Evolutionary conservation across 75 land plant species (phyloP), one percentile per base, ranked within the genome.

Genomic region (Ceratopteris richardii): DNA sequence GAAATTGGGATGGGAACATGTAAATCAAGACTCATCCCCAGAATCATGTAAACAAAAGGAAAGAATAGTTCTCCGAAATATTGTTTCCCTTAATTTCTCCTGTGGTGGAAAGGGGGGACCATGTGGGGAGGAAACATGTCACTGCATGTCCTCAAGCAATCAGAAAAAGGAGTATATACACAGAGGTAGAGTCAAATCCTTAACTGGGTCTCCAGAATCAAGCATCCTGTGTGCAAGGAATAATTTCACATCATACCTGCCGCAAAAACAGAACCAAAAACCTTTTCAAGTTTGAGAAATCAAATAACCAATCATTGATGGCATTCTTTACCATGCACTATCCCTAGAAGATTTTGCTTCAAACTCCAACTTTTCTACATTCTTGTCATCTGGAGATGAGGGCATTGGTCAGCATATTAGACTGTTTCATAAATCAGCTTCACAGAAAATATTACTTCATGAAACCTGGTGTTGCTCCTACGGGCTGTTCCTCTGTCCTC

Each of bases 261-360:
- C 55, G 50, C 21, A 20, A 25, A 28, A 52, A 18, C 54, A 52
- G 25, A 23, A 26, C 25, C 6, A 22, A 19, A 4, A 19, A 12
- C 24, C 28, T 23, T 52, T 2, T 22, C 18, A 26, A 52, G n/a
- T n/a, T n/a, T n/a, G n/a, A 4, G 14, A 18, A 52, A 3, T 14
- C 24, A 23, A 52, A 18, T 23, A 52, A 3, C 25, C 25, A 52
- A 52, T 22, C 27, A 52, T 23, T 9, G 51, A 48, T 17, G 18
- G 18, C 29, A 52, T 24, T 14, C 54, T 5, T 52, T 69, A 91
- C 97, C 97, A 91, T 51, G 97, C 97, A 37, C 92, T 92, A 84
- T 91, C 97, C 62, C 97, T 79, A 12, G 80, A 74, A 43, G 97
- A 87, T 66, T 82, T 91, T 51, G 97, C 97, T 72, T 91, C 97